phyloP scores from a whole-genome alignment of 73 alveolate genomes.

The Paramecium biaurelia region DNA sequence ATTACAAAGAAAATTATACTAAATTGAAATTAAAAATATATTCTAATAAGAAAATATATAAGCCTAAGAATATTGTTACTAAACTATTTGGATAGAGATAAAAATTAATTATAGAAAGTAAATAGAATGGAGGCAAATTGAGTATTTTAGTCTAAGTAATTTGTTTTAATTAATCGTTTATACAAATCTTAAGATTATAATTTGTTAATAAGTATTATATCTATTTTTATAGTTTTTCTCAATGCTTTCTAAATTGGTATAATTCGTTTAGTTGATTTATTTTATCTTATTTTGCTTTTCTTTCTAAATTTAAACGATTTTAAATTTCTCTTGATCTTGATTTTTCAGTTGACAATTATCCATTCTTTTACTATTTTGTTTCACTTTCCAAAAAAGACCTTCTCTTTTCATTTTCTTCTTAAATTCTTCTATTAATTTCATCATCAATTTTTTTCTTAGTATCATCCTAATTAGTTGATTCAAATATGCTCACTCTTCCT shows the following conservation, averaged over 20 bases:
- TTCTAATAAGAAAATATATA: no score
- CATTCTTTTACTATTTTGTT: not conserved
- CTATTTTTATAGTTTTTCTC: not conserved
- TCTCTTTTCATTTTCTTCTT: constrained; percentile 42
- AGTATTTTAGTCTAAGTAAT: no score
- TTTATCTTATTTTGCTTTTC: constrained; percentile 38
- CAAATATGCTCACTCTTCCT: not conserved
- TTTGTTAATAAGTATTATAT: not conserved
- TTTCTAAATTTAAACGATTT: constrained; percentile 28
- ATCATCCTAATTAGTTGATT: not conserved
- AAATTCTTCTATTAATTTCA: constrained; percentile 19
- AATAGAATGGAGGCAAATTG: no score
- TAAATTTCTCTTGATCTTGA: constrained; percentile 45
- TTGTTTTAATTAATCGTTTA: no score
- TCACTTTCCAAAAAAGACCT: not conserved
- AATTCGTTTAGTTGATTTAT: constrained; percentile 32
- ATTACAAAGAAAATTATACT: no score
- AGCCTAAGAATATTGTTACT: no score
- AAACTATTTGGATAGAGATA: no score
- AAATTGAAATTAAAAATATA: no score
- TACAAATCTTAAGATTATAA: not conserved
- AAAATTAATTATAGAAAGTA: no score
- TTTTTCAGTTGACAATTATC: constrained; percentile 36
- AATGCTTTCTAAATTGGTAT: constrained; percentile 35
- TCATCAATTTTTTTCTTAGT: constrained; percentile 33